A percentile compares a stretch with the other conserved stretches of the same genome.
Evolutionary conservation across 2,329 filamentous ascomycete species (phyloP).

Genomic region (Orbilia ellipsospora): DNA sequence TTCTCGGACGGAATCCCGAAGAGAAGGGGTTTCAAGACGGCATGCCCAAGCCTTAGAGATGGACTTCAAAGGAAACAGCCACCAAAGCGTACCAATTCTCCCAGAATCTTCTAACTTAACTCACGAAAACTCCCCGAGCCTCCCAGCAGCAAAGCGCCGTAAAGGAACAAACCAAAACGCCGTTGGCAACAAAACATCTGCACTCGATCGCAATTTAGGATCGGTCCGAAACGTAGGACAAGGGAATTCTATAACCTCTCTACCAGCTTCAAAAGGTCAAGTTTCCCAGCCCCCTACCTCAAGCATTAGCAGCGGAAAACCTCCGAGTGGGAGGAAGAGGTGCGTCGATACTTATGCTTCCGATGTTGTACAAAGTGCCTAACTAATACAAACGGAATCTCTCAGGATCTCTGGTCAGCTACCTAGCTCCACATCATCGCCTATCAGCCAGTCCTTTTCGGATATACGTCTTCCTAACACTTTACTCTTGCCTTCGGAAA

Average conservation of each 20-base stretch:
- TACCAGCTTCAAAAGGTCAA: slow-evolving; percentile 9
- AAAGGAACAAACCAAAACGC: slow-evolving; percentile 27
- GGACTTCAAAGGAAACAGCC: slow-evolving; percentile 16
- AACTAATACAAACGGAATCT: not conserved
- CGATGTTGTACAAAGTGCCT: not conserved
- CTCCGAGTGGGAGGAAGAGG: slow-evolving; percentile 31
- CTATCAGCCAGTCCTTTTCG: slow-evolving; percentile 28
- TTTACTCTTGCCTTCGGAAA: not conserved
- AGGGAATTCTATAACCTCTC: slow-evolving; percentile 4
- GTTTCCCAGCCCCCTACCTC: slow-evolving; percentile 7
- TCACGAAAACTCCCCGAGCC: slow-evolving; percentile 21
- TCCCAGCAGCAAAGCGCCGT: slow-evolving; percentile 41
- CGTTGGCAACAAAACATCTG: slow-evolving; percentile 16
- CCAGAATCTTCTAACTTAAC: slow-evolving; percentile 6
- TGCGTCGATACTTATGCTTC: not conserved
- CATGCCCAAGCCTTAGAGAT: slow-evolving; percentile 32
- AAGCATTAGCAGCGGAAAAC: slow-evolving; percentile 11
- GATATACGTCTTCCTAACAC: slow-evolving; percentile 16
- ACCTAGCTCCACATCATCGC: slow-evolving; percentile 25
- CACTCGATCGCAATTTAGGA: slow-evolving; percentile 9
- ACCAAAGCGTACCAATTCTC: slow-evolving; percentile 1
- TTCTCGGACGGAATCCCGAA: slow-evolving; percentile 26
- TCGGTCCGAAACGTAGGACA: slow-evolving; percentile 3
- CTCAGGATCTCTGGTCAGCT: slow-evolving; percentile 24
- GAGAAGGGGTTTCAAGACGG: slow-evolving; percentile 36